Evolutionary conservation across 2,329 filamentous ascomycete species (phyloP), one percentile per base, ranked within the genome.

Genomic region (Phialocephala subalpina): DNA sequence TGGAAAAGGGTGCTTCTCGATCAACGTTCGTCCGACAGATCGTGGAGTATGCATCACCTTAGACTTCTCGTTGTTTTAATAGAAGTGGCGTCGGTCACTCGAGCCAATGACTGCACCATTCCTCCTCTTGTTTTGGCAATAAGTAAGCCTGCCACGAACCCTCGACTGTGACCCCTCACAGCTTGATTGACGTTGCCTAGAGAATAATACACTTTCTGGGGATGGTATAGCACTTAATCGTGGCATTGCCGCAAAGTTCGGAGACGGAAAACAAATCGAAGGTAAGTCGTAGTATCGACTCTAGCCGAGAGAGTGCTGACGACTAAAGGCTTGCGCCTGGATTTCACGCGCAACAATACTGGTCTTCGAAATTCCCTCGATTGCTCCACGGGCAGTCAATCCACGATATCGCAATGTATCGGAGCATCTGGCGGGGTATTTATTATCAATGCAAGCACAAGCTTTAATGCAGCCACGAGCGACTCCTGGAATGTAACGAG

Each of bases 151-250:
- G 12, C 2, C 12, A 2, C 47, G 14, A 18, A 29, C 9, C 18
- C 9, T 8, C 2, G 4, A 11, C 18, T 20, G 22, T 27, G 12
- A n/a, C n/a, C 29, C 29, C 29, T 9, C 4, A 33, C 29, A 33
- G 9, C 25, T 4, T 52, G 25, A 29, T 22, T 27, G 25, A 52
- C 22, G 11, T 14, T 11, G 12, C 8, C 25, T 29, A 52, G 47
- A 29, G 8, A 52, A 52, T 12, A 52, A 52, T 20, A 52, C 47
- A 14, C 47, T 52, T 29, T 52, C 47, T 52, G 47, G 47, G 16
- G 47, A 52, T 29, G 47, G 47, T 4, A 52, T 52, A 52, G 47
- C 47, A n/a, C 25, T 52, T 22, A 52, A 52, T 29, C 47, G 47
- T 6, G 47, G 9, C 25, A 52, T 52, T 27, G 47, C 47, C 12